Conservation (phyloP, 2,329 filamentous ascomycete genomes). For the Paecilomyces variotii region DNA sequence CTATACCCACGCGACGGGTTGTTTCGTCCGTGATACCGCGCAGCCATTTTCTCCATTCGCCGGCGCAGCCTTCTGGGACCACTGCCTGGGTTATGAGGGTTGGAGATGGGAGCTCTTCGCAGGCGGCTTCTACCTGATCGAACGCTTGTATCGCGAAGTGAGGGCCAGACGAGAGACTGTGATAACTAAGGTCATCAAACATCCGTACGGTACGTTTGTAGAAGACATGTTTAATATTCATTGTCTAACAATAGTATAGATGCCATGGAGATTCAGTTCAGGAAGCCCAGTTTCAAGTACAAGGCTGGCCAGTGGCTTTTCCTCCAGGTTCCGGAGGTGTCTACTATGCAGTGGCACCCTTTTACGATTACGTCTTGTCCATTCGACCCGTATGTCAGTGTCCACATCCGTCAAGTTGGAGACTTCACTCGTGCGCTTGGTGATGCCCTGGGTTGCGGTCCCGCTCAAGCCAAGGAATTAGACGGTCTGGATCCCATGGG, state of each 20-base stretch:
- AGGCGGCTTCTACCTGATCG: slow-evolving; percentile 75
- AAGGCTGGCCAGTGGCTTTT: slow-evolving; percentile 98
- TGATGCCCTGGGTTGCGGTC: slow-evolving; percentile 85
- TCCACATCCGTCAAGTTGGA: slow-evolving; percentile 92
- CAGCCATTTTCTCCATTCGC: slow-evolving; percentile 75
- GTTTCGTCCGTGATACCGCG: slow-evolving; percentile 82
- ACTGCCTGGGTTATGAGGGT: slow-evolving; percentile 90
- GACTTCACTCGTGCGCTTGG: slow-evolving; percentile 94
- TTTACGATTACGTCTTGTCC: slow-evolving; percentile 99
- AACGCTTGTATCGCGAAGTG: slow-evolving; percentile 87
- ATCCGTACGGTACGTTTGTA: slow-evolving; percentile 69
- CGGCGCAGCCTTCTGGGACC: slow-evolving; percentile 71
- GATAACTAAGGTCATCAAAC: slow-evolving; percentile 88
- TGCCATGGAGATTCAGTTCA: slow-evolving; percentile 94
- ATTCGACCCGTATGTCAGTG: slow-evolving; percentile 86
- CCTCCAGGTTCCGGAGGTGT: slow-evolving; percentile 84
- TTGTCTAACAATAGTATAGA: slow-evolving; percentile 45
- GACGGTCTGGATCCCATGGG: slow-evolving; percentile 85
- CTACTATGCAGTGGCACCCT: slow-evolving; percentile 89
- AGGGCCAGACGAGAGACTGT: slow-evolving; percentile 73
- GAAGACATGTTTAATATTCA: slow-evolving; percentile 1
- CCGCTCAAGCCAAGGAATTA: slow-evolving; percentile 80
- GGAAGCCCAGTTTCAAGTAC: slow-evolving; percentile 94
- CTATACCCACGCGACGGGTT: slow-evolving; percentile 92
- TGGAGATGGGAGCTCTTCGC: slow-evolving; percentile 95